These are phyloP conservation scores for Avicennia marina DNA, from an alignment of 257 asterid species.

Conservation along the genomic window DNA sequence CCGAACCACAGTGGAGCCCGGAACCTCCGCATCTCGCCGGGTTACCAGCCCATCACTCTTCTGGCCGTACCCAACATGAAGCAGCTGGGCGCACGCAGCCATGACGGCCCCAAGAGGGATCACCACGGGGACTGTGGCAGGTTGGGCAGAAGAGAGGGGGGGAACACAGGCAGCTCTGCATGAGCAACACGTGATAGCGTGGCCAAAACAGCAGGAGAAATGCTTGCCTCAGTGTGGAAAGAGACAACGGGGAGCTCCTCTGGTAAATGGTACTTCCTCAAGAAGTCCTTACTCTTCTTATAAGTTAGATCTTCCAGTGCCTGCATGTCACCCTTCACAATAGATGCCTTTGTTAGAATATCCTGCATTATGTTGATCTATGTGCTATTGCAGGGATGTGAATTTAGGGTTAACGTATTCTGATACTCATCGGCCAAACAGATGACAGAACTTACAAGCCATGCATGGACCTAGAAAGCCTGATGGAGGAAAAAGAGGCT, in stretches of 20 bases:
- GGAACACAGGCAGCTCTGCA: constrained; percentile 70
- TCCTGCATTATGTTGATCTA: neutral
- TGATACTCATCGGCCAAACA: too few relatives aligned
- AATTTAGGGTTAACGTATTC: too few relatives aligned
- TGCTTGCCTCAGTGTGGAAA: constrained; percentile 84
- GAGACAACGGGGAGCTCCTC: constrained; percentile 80
- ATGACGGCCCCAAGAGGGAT: constrained; percentile 97
- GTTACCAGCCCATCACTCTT: constrained; percentile 96
- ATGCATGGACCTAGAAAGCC: too few relatives aligned
- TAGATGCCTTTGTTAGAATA: constrained; percentile 19
- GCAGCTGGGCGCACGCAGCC: constrained; percentile 98
- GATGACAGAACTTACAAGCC: neutral
- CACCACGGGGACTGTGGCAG: constrained; percentile 68
- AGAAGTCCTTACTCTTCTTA: constrained; percentile 75
- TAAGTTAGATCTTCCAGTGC: constrained; percentile 92
- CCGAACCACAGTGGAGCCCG: constrained; percentile 80
- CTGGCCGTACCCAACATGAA: constrained; percentile 83
- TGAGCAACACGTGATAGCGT: constrained; percentile 89
- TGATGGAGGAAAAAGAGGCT: too few relatives aligned
- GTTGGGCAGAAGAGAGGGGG: constrained; percentile 43
- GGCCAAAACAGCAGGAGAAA: constrained; percentile 85
- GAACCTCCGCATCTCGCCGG: constrained; percentile 95
- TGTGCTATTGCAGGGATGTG: neutral
- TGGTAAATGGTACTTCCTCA: constrained; percentile 65
- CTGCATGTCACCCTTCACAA: constrained; percentile 87